Conservation (phyloP, 805 yeast species). For the Zygoascus tannicola region DNA sequence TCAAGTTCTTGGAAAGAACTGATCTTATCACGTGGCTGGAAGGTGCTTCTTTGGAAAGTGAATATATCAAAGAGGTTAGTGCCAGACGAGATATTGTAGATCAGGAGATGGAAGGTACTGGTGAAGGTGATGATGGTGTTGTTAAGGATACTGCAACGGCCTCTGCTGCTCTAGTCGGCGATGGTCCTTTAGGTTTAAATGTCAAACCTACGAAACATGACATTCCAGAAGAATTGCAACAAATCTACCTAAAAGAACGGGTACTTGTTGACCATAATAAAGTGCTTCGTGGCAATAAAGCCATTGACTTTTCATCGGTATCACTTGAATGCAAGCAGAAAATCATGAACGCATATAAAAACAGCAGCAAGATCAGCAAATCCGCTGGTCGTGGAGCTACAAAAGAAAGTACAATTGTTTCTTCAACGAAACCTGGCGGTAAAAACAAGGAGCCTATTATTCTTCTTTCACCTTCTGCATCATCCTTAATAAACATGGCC, state of each 20-base stretch:
- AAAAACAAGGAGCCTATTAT: conserved; percentile 54
- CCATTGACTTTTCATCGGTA: conserved; percentile 28
- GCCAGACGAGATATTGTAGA: conserved; percentile 13
- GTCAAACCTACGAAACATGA: conserved; percentile 23
- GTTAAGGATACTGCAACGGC: conserved; percentile 8
- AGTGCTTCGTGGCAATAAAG: conserved; percentile 30
- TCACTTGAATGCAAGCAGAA: conserved; percentile 27
- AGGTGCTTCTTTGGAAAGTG: conserved; percentile 55
- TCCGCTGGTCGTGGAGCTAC: conserved; percentile 1
- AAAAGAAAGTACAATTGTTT: conserved; percentile 4
- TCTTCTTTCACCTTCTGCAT: conserved; percentile 69
- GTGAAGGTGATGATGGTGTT: conserved; percentile 11
- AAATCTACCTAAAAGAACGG: conserved; percentile 38
- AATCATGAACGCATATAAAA: conserved; percentile 20
- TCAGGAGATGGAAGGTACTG: conserved; percentile 7
- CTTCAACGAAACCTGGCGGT: conserved; percentile 4
- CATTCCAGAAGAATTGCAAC: conserved; percentile 42
- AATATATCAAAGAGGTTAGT: conserved; percentile 33
- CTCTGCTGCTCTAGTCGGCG: conserved; percentile 5
- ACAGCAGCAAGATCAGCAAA: conserved; percentile 5
- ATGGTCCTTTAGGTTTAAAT: conserved; percentile 4
- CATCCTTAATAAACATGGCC: conserved; percentile 54
- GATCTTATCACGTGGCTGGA: conserved; percentile 75
- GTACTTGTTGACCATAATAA: conserved; percentile 36
- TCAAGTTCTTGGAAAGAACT: conserved; percentile 76